phyloP scores from a whole-genome alignment of 306 rosid genomes.

The Corylus americana region DNA sequence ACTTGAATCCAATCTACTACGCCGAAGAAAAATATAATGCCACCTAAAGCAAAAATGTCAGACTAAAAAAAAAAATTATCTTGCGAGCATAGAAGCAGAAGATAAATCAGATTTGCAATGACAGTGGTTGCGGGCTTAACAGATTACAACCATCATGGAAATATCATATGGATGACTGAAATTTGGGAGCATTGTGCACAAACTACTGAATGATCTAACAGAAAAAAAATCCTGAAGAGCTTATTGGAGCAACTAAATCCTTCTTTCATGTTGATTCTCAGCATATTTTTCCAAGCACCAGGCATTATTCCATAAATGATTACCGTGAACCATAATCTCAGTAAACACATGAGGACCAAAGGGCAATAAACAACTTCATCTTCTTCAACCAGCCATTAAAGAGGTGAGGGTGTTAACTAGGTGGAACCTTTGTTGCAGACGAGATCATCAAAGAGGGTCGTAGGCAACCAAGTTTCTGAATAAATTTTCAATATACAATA shows the following conservation, averaged over 20 bases:
- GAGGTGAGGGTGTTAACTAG: constrained; percentile 4
- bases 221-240: background rate
- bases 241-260: background rate
- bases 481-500: constrained; percentile 13
- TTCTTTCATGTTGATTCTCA: background rate
- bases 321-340: background rate
- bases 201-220: background rate
- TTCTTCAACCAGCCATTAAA: constrained; percentile 22
- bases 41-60: too few species aligned
- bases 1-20: too few species aligned
- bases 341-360: background rate
- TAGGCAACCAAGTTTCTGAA: constrained; percentile 24
- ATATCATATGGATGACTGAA: background rate
- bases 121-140: background rate
- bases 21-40: too few species aligned
- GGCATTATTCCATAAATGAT: background rate
- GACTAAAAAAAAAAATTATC: too few species aligned
- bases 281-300: background rate
- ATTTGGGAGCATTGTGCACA: background rate
- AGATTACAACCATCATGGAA: background rate
- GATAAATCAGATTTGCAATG: too few species aligned
- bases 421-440: constrained; percentile 22
- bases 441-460: constrained; percentile 7
- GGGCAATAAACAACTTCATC: constrained; percentile 21
- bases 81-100: too few species aligned